Percentiles rank a stretch among this genome's conserved stretches.
Conservation (phyloP, 2,329 filamentous ascomycete genomes). For the Colletotrichum cordylinicola region DNA sequence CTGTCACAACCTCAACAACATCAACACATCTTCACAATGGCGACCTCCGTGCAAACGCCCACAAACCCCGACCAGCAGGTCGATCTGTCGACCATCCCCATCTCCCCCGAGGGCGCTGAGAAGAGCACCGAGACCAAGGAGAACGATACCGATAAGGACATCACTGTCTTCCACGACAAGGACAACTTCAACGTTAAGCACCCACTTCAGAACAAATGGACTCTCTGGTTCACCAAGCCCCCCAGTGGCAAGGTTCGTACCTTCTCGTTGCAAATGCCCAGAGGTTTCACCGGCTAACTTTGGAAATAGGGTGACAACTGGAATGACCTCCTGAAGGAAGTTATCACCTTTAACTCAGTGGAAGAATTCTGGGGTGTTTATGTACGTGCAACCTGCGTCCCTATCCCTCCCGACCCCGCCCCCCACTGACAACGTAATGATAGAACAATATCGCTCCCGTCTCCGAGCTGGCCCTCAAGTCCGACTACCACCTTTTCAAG, state of each 20-base stretch:
- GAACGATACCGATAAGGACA: constrained; percentile 64
- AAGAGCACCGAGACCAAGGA: constrained; percentile 51
- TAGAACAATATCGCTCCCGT: constrained; percentile 99
- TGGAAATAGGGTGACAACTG: constrained; percentile 90
- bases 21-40: constrained; percentile 35
- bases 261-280: neutral
- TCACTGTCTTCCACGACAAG: constrained; percentile 97
- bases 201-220: constrained; percentile 96
- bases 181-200: constrained; percentile 99
- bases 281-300: constrained; percentile 18
- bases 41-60: constrained; percentile 31
- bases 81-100: constrained; percentile 71
- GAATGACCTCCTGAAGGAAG: constrained; percentile 97
- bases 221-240: constrained; percentile 99
- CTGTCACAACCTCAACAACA: neutral
- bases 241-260: constrained; percentile 84
- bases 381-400: constrained; percentile 61
- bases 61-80: constrained; percentile 53
- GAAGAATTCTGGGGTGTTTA: constrained; percentile 99
- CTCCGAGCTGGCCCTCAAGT: constrained; percentile 95
- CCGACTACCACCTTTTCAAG: constrained; percentile 99
- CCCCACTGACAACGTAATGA: constrained; percentile 17
- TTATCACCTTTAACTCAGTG: constrained; percentile 97
- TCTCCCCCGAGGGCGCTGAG: constrained; percentile 67
- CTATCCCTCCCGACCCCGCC: constrained; percentile 2